These are phyloP conservation scores for Guillardia theta DNA, from an alignment of 78 protist genomes.

Conservation along the genomic window DNA sequence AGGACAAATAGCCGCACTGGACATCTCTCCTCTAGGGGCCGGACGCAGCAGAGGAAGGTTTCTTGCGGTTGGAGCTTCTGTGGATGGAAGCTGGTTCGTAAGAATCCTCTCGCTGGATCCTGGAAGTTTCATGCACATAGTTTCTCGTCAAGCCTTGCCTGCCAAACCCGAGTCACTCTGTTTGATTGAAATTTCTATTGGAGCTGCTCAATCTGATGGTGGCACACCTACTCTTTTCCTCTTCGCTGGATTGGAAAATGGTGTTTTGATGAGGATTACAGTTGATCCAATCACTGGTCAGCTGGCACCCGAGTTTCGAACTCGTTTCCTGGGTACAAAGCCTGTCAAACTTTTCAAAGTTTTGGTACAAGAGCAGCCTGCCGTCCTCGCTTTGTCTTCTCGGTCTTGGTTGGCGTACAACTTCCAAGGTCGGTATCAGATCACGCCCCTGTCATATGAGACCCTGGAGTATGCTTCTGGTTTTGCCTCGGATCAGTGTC, in stretches of 20 bases:
- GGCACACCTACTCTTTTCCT: conserved; percentile 56
- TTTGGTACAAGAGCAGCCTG: conserved; percentile 50
- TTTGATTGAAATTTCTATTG: conserved; percentile 49
- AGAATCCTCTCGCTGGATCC: conserved; percentile 85
- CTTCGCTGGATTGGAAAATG: conserved; percentile 88
- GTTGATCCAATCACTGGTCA: conserved; percentile 83
- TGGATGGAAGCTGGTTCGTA: conserved; percentile 53
- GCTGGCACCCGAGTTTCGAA: conserved; percentile 80
- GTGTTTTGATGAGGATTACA: conserved; percentile 82
- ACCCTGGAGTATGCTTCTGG: conserved; percentile 80
- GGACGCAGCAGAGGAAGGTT: conserved; percentile 84
- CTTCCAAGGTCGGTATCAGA: conserved; percentile 22
- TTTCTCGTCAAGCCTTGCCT: conserved; percentile 57
- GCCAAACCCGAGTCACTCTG: conserved; percentile 50
- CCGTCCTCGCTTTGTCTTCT: conserved; percentile 87
- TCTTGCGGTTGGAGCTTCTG: conserved; percentile 30
- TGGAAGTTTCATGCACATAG: conserved; percentile 68
- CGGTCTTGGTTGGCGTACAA: conserved; percentile 85
- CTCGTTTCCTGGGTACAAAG: conserved; percentile 80
- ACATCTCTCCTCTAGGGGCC: no score
- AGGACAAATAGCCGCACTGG: no score
- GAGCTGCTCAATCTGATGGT: conserved; percentile 26
- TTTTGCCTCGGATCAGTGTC: conserved; percentile 85
- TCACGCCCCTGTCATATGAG: conserved; percentile 78
- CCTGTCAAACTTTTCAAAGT: conserved; percentile 72